Evolutionary conservation across 2,329 filamentous ascomycete genomes (phyloP), one percentile per base, ranked within the genome.

Genomic region (Exserohilum turcica): DNA sequence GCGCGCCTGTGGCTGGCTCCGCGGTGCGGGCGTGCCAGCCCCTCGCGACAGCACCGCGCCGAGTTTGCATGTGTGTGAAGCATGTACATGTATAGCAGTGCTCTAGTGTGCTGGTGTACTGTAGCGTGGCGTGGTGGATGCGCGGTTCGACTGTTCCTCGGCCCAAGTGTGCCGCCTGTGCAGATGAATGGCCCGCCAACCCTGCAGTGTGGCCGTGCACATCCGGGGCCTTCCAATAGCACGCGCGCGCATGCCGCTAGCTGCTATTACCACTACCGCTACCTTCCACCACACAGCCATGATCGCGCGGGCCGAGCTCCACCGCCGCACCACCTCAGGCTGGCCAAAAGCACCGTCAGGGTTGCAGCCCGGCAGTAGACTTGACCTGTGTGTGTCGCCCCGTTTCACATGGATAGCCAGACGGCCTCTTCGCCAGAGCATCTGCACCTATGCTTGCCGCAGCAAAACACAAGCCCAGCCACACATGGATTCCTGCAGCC

Each of bases 231-330:
- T 33, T 31, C 50, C 50, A 48, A 12, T 33, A 32, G 46, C 21
- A 24, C 21, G 4, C 21, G 45, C 43, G 42, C n/a, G n/a, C n/a
- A n/a, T n/a, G n/a, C n/a, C n/a, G n/a, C n/a, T n/a, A n/a, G n/a
- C n/a, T n/a, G n/a, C n/a, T n/a, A n/a, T n/a, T n/a, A n/a, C n/a
- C n/a, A n/a, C n/a, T n/a, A n/a, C n/a, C n/a, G n/a, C n/a, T n/a
- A n/a, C n/a, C n/a, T n/a, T n/a, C n/a, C 31, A 33, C 31, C 31
- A 33, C 31, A 40, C 63, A 58, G 55, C 57, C 56, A 55, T 58
- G 44, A 15, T 49, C 43, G 54, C 57, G 57, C 65, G 64, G 66
- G 60, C 66, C 65, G 64, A 57, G 60, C 59, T 60, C 60, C 57
- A 63, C 60, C 35, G 35, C 43, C 54, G 54, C 56, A 56, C 60